These are phyloP conservation scores for Saccharum hybrid DNA, from an alignment of 202 grass and related monocot genomes.

Conservation along the genomic window DNA sequence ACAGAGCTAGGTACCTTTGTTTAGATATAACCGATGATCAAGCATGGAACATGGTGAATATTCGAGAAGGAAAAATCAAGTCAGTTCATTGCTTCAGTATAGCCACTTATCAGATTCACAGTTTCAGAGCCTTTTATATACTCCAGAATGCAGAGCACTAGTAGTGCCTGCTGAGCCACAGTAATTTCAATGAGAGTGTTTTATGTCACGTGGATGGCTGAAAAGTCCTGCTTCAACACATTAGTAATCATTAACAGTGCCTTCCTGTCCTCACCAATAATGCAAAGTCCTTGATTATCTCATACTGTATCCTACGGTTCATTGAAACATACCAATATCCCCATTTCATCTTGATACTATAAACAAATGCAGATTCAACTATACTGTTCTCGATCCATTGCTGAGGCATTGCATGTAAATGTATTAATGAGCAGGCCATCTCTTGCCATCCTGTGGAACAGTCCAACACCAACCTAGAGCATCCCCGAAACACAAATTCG, in stretches of 20 bases:
- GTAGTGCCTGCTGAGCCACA: slow-evolving; percentile 50
- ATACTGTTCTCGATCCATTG: slow-evolving; percentile 47
- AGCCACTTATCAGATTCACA: background rate
- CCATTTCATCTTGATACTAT: slow-evolving; percentile 48
- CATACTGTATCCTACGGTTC: slow-evolving; percentile 57
- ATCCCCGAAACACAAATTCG: slow-evolving; percentile 40
- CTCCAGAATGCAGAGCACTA: slow-evolving; percentile 61
- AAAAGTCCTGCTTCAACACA: slow-evolving; percentile 48
- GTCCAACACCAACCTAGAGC: slow-evolving; percentile 54
- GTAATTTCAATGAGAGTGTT: slow-evolving; percentile 67
- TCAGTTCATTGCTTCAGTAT: slow-evolving; percentile 2
- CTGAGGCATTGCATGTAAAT: slow-evolving; percentile 56
- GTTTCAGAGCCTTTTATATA: slow-evolving; percentile 47
- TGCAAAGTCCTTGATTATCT: slow-evolving; percentile 64
- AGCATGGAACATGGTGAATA: background rate
- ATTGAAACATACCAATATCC: slow-evolving; percentile 31
- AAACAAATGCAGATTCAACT: slow-evolving; percentile 51
- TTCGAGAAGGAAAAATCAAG: background rate
- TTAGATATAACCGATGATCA: background rate
- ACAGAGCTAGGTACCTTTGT: background rate
- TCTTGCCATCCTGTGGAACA: slow-evolving; percentile 72
- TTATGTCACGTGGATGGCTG: slow-evolving; percentile 56
- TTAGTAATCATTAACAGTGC: slow-evolving; percentile 48
- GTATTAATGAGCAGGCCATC: slow-evolving; percentile 49
- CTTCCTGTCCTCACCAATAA: slow-evolving; percentile 52